Evolutionary conservation across 2,329 filamentous ascomycete species (phyloP), one percentile per base, ranked within the genome.

Genomic region (Pestalotiopsis sp.): DNA sequence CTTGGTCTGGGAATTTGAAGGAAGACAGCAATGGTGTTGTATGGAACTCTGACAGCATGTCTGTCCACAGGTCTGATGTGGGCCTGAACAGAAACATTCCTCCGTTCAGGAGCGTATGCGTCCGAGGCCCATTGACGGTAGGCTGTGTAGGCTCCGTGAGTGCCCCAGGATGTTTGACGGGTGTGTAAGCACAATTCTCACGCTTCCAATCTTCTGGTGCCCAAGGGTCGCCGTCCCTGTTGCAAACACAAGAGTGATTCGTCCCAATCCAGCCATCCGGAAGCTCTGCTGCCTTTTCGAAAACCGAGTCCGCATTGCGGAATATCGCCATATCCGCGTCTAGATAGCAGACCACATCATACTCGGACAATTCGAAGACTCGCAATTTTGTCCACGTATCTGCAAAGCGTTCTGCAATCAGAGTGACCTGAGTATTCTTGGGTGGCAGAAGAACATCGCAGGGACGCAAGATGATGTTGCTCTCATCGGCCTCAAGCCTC

Each of bases 301-400:
- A 86, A 11, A 87, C 74, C 2, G 82, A 74, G 66, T 84, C 82
- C 70, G 84, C 82, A 68, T 81, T 80, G 23, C 72, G 72, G 72
- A 80, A 79, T 41, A 86, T 75, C 68, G 84, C 80, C 80, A 87
- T 86, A 70, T 87, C 85, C 9, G 85, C 84, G 70, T 87, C 86
- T 4, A 88, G 78, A 70, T 86, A 86, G 72, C 84, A 85, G 17
- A 86, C 72, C 6, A 77, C 78, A 56, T 83, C 78, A 58, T 80
- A 81, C 63, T 75, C 76, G 71, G 75, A 70, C 3, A 84, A 69
- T 67, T 85, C 81, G 72, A 87, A 87, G 25, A 86, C 85, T n/a
- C 84, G 82, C 3, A 88, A 78, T 72, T 87, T 87, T 2, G 85
- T 87, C 82, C 85, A 87, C 3, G 85, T 87, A 71, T 87, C 85